A percentile compares a stretch with the other conserved stretches of the same genome.
Evolutionary conservation across 352 stramenopile genomes (phyloP).

Genomic region (Phytophthora kernoviae): DNA sequence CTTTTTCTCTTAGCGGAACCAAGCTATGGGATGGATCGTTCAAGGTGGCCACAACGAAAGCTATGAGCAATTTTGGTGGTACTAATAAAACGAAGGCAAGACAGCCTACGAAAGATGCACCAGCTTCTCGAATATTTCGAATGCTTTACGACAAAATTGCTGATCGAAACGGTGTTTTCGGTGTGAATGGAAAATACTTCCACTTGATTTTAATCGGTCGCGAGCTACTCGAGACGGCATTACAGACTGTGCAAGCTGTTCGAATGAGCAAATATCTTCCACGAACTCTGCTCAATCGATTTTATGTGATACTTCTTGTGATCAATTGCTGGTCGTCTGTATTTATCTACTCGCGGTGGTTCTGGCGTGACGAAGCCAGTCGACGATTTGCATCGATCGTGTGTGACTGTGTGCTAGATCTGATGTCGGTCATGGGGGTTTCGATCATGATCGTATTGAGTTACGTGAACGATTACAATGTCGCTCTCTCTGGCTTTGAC

Average conservation of each 20-base stretch:
- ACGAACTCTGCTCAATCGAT: slow-evolving; percentile 26
- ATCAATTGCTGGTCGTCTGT: slow-evolving; percentile 32
- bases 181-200: slow-evolving; percentile 29
- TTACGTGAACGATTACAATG: slow-evolving; percentile 20
- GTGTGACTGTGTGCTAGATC: slow-evolving; percentile 25
- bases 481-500: neutral
- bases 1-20: slow-evolving; percentile 2
- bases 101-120: too few relatives aligned
- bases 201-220: slow-evolving; percentile 19
- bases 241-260: slow-evolving; percentile 28
- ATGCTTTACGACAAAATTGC: neutral
- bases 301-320: slow-evolving; percentile 34
- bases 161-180: slow-evolving; percentile 13
- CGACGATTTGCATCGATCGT: slow-evolving; percentile 24
- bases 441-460: slow-evolving; percentile 11
- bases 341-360: slow-evolving; percentile 23
- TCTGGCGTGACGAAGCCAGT: slow-evolving; percentile 12
- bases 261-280: slow-evolving; percentile 32
- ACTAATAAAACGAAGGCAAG: too few relatives aligned
- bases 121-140: too few relatives aligned
- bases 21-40: too few relatives aligned
- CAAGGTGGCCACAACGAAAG: too few relatives aligned
- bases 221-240: slow-evolving; percentile 24
- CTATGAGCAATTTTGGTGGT: too few relatives aligned
- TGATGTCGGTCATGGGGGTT: slow-evolving; percentile 29